Evolutionary conservation across 1,284 basidiomycete genomes (phyloP).

Genomic region (Malassezia obtusa): DNA sequence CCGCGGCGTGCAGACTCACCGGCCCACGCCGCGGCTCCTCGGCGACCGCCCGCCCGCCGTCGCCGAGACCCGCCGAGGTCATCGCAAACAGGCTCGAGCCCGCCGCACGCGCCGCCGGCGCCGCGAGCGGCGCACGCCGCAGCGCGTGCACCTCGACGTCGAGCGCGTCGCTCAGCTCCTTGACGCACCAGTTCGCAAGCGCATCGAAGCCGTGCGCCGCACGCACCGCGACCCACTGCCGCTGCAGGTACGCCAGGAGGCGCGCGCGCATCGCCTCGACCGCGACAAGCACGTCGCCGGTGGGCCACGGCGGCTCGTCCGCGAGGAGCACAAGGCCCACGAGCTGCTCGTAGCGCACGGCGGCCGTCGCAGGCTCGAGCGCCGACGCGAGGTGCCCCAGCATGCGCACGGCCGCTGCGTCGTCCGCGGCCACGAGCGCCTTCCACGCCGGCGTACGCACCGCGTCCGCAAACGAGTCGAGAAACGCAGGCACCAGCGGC

Average conservation of each 20-base stretch:
- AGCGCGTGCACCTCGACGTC: conserved; percentile 8
- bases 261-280: neutral
- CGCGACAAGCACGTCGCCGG: neutral
- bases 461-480: neutral
- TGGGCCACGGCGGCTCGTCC: conserved; percentile 1
- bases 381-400: neutral
- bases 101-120: neutral
- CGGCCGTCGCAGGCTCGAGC: neutral
- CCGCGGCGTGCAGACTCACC: conserved; percentile 9
- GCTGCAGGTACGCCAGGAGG: conserved; percentile 4
- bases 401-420: neutral
- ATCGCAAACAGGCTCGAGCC: conserved; percentile 4
- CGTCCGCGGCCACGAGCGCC: neutral
- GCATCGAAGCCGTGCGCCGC: conserved; percentile 7
- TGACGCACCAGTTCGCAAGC: conserved; percentile 11
- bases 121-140: neutral
- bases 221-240: conserved; percentile 8
- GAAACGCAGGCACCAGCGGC: neutral
- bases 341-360: conserved; percentile 2
- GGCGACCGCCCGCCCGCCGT: neutral
- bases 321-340: conserved; percentile 9
- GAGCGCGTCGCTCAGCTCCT: conserved; percentile 7
- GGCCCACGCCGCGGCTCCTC: conserved; percentile 9
- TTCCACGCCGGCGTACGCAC: neutral
- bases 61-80: conserved; percentile 10